Conservation (phyloP, 768 basidiomycete species). For the Floccularia luteovirens region DNA sequence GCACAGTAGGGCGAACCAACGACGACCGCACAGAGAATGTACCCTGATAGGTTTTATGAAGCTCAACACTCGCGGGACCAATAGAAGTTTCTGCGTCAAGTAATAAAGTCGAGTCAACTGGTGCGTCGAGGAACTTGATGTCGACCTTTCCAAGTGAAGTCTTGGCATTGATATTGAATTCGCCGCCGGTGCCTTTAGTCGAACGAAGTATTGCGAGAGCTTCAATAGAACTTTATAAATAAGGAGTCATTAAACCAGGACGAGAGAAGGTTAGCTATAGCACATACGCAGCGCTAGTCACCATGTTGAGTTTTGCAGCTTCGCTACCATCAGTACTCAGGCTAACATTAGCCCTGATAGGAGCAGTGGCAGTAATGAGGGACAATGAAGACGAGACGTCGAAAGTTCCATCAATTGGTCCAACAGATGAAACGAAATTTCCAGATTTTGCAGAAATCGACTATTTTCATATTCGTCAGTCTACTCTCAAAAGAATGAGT, state of each 20-base stretch:
- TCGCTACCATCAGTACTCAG: slow-evolving; percentile 18
- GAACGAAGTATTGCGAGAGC: slow-evolving; percentile 6
- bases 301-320: slow-evolving; percentile 20
- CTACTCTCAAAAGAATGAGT: neutral
- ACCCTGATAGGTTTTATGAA: slow-evolving; percentile 13
- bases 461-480: slow-evolving; percentile 7
- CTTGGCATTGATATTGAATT: slow-evolving; percentile 8
- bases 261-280: neutral
- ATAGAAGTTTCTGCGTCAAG: slow-evolving; percentile 12
- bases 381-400: slow-evolving; percentile 24
- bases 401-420: slow-evolving; percentile 34
- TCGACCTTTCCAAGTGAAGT: slow-evolving; percentile 8
- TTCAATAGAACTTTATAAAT: slow-evolving; percentile 4
- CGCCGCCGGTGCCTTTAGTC: slow-evolving; percentile 5
- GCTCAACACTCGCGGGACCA: slow-evolving; percentile 6
- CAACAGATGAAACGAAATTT: slow-evolving; percentile 18
- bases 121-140: slow-evolving; percentile 8
- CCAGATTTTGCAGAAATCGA: slow-evolving; percentile 11
- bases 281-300: slow-evolving; percentile 35
- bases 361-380: slow-evolving; percentile 32
- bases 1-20: slow-evolving; percentile 1
- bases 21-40: slow-evolving; percentile 8
- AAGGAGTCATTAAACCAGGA: neutral
- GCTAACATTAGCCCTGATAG: slow-evolving; percentile 28
- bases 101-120: slow-evolving; percentile 8